Conservation (phyloP, 306 rosid species). For the Cyamopsis tetragonoloba region DNA sequence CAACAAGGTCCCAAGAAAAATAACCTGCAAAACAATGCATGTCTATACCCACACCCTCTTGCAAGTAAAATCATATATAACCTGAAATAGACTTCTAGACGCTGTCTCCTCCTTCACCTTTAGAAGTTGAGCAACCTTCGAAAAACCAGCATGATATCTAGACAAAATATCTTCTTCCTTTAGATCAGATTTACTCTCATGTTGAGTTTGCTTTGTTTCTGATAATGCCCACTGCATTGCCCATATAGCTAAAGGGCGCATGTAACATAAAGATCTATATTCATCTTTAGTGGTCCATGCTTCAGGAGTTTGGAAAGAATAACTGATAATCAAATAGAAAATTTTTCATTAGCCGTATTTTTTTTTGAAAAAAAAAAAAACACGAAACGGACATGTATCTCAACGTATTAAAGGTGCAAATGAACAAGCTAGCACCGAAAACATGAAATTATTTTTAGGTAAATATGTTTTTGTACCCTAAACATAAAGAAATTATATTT, state of each 20-base stretch:
- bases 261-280: constrained; percentile 74
- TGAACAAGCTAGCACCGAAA: neutral
- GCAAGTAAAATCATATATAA: constrained; percentile 63
- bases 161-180: constrained; percentile 42
- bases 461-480: no score
- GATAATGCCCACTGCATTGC: constrained; percentile 95
- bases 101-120: constrained; percentile 53
- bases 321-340: constrained; percentile 45
- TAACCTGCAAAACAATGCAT: neutral
- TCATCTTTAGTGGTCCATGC: constrained; percentile 66
- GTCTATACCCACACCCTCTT: constrained; percentile 44
- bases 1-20: neutral
- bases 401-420: neutral
- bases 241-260: constrained; percentile 98
- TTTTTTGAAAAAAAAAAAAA: no score
- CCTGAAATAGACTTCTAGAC: constrained; percentile 59
- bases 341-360: constrained; percentile 17
- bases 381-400: neutral
- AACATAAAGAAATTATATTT: no score
- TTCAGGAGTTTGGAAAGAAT: constrained; percentile 90
- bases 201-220: constrained; percentile 32
- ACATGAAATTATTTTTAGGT: neutral
- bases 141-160: constrained; percentile 53
- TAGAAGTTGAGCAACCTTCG: constrained; percentile 67
- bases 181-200: constrained; percentile 36